Conservation (phyloP, 1,284 basidiomycete species). For the Sanghuangporus weigelae region DNA sequence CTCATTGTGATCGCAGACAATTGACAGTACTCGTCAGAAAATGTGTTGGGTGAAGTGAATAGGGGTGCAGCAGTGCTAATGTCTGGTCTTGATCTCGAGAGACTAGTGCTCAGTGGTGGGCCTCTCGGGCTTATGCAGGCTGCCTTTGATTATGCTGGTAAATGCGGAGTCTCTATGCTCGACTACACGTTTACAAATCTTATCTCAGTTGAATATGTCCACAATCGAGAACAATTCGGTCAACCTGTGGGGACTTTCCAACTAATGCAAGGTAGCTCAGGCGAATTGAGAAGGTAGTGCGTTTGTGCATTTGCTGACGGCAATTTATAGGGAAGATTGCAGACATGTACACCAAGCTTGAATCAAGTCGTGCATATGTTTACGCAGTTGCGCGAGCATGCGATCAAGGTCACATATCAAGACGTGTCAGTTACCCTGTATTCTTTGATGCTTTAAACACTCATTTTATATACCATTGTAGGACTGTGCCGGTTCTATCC, state of each 20-base stretch:
- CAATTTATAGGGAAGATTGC: slow-evolving; percentile 59
- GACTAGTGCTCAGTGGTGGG: slow-evolving; percentile 87
- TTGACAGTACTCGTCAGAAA: slow-evolving; percentile 42
- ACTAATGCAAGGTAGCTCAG: slow-evolving; percentile 78
- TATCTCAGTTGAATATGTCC: slow-evolving; percentile 69
- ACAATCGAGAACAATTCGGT: slow-evolving; percentile 89
- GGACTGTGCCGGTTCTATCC: slow-evolving; percentile 91
- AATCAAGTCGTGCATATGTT: slow-evolving; percentile 85
- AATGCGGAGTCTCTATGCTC: background rate
- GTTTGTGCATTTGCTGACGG: background rate
- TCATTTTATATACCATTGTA: slow-evolving; percentile 26
- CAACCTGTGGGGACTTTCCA: slow-evolving; percentile 89
- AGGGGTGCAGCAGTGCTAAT: slow-evolving; percentile 86
- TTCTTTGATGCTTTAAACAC: background rate
- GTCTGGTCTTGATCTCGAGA: slow-evolving; percentile 91
- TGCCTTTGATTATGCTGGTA: slow-evolving; percentile 76
- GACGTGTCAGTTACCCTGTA: slow-evolving; percentile 51
- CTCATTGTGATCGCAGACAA: background rate
- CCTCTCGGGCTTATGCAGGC: slow-evolving; percentile 72
- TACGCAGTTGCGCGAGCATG: slow-evolving; percentile 91
- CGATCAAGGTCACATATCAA: slow-evolving; percentile 76
- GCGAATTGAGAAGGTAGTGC: background rate
- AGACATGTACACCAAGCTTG: slow-evolving; percentile 96
- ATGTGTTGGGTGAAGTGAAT: slow-evolving; percentile 79
- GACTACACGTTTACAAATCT: background rate